Base-by-base conservation (phyloP, 2,329 filamentous ascomycete genomes). In the Aspergillus fischeri region DNA sequence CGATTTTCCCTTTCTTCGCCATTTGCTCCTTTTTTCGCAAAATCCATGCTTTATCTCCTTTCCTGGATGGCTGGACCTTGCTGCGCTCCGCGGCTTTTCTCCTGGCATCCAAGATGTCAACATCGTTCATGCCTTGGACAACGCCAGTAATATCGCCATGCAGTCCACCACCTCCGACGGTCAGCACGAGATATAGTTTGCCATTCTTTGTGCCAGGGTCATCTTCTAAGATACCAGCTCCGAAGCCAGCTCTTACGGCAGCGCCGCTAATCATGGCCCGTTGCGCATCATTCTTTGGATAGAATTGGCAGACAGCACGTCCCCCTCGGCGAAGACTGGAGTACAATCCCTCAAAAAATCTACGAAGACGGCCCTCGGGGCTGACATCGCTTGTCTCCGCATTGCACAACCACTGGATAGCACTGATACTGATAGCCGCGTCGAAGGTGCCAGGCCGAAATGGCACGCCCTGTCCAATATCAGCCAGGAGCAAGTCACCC, bases 341-440 rank as follows among this genome's bases (percentile, higher is more conserved):
- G 75, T 97, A 99, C 1, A 99, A 77, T 0, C 92, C 91, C 67
- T 95, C 91, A 74, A 99, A 99, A 71, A 99, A 99, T 48, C 93
- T 81, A 4, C 85, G 83, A 27, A 99, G 76, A 5, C 94, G 80
- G 0, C 89, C 91, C 28, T 89, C 84, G 0, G 92, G 89, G 1
- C 84, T 90, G 0, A 94, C 92, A 51, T 95, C 91, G 70, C 86
- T 90, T 58, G 84, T 90, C 74, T 97, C 94, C 44, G 93, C 94
- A 74, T 96, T 97, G 75, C 94, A 99, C 29, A 99, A 81, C 94
- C 94, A 99, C 75, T 99, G 94, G n/a, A 99, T 89, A 0, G 94
- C 94, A 65, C 86, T 91, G 71, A 99, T 97, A 69, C 87, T 92
- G 66, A 99, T 92, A 24, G 94, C 94, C 0, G 93, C 94, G 72